These are phyloP conservation scores for Lichtheimia ornata DNA, from an alignment of 371 early-diverging fungal genomes.

Conservation along the genomic window DNA sequence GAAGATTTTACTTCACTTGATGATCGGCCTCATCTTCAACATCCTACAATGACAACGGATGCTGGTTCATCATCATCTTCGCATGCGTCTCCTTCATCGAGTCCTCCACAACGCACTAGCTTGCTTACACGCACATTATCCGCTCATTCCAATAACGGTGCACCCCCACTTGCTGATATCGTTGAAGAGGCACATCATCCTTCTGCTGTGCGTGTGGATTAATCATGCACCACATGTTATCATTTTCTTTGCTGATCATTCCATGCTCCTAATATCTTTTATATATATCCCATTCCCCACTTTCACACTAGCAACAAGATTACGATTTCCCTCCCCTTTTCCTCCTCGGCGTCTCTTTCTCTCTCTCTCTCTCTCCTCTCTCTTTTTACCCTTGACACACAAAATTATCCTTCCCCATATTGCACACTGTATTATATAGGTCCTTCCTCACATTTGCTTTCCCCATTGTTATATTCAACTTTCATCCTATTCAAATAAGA, in stretches of 20 bases:
- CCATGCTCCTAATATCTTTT: too few relatives aligned
- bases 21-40: constrained; percentile 3
- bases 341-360: too few relatives aligned
- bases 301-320: too few relatives aligned
- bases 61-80: constrained; percentile 15
- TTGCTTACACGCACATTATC: constrained; percentile 10
- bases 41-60: background rate
- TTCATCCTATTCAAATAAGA: too few relatives aligned
- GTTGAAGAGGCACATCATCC: constrained; percentile 1
- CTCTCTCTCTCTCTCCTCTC: too few relatives aligned
- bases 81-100: constrained; percentile 14
- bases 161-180: constrained; percentile 1
- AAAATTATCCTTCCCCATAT: too few relatives aligned
- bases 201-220: background rate
- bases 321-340: too few relatives aligned
- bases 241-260: background rate
- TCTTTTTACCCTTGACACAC: too few relatives aligned
- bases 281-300: too few relatives aligned
- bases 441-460: too few relatives aligned
- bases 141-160: background rate
- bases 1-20: constrained; percentile 7
- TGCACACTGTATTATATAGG: too few relatives aligned
- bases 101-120: constrained; percentile 9
- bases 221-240: background rate
- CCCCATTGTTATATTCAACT: too few relatives aligned